Base-by-base conservation (phyloP, 1,284 basidiomycete species). In the Trichosporon asahii region DNA sequence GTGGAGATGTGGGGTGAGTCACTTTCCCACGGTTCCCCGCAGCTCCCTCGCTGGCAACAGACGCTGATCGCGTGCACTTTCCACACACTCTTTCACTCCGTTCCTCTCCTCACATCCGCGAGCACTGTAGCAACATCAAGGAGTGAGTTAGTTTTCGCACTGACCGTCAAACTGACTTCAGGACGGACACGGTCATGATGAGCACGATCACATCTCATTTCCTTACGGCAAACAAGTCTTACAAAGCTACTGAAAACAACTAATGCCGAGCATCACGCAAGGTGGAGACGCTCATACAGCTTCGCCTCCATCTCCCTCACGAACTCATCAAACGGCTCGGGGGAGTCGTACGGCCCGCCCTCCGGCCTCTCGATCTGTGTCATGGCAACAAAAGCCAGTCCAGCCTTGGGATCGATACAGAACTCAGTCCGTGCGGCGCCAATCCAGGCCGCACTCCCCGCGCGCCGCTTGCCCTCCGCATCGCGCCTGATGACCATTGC, bases 321-420 rank as follows among this genome's bases (percentile, higher is more conserved):
- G 12, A 57, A 57, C 25, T 57, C 53, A 6, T 25, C 15, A 21
- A 57, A 57, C 7, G 53, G 53, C 53, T 57, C 53, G 5, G 40
- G 40, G 2, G 3, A 11, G 25, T 27, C 53, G 12, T 14, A 27
- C 23, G 53, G 27, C 53, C 25, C 53, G 7, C 23, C 53, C 6
- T 15, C 8, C 11, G 53, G 53, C 25, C 53, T 23, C 53, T 57
- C 53, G 23, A 57, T 57, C 53, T 57, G 53, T 11, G 53, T 57
- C 53, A 57, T 57, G 25, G 53, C 53, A 2, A 15, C 53, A 4
- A 27, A 57, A 3, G 35, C 75, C 12, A 79, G 65, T 1, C 76
- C 76, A 2, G 67, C 69, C 7, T 29, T 70, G 2, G 78, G 77
- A 66, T 79, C 78, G 21, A 79, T 53, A 75, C 76, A 77, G 69